Base-by-base conservation (phyloP, 176 grass and related monocot species). In the Paspalum notatum region DNA sequence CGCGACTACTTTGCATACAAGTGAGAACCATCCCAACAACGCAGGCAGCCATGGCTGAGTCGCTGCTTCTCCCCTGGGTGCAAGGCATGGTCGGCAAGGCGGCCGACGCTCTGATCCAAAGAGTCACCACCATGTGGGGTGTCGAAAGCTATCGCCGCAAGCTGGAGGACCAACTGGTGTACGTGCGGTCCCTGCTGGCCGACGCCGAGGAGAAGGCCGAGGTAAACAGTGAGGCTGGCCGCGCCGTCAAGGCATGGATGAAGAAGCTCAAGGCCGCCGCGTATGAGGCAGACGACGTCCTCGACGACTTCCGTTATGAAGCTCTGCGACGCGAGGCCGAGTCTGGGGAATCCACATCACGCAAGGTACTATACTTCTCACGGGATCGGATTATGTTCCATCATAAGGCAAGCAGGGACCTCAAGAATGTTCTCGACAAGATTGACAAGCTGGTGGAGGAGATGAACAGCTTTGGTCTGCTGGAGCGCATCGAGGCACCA, bases 221-320 rank as follows among this genome's bases (percentile, higher is more conserved):
- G 69, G 37, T 15, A 7, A 18, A 20, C 7, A 43, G 4, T 8
- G 42, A 43, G 42, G 42, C 42, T 7, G 42, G 42, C 8, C 64
- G 17, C 3, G 48, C 15, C 48, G 4, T 72, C 13, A 72, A 53
- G 69, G 1, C 15, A 4, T 72, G 69, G 69, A 53, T 38, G 37
- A n/a, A 10, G 26, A 59, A 80, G 2, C 63, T 89, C 39, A 72
- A 56, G 66, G 5, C 63, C 38, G 76, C 50, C 1, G 87, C 87
- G 25, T 71, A 84, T 51, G 57, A 4, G 49, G 49, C 49, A 2
- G 49, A 51, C 13, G 49, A 51, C 49, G 49, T 51, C 49, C 49
- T 51, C 49, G 49, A 51, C 5, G 49, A 51, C 49, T 51, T 51
- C 49, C 49, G 14, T 2, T 51, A 51, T 14, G 49, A 51, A 12